Evolutionary conservation across 306 rosid genomes (phyloP), one percentile per base, ranked within the genome.

Genomic region (Casuarina cunninghamiana): DNA sequence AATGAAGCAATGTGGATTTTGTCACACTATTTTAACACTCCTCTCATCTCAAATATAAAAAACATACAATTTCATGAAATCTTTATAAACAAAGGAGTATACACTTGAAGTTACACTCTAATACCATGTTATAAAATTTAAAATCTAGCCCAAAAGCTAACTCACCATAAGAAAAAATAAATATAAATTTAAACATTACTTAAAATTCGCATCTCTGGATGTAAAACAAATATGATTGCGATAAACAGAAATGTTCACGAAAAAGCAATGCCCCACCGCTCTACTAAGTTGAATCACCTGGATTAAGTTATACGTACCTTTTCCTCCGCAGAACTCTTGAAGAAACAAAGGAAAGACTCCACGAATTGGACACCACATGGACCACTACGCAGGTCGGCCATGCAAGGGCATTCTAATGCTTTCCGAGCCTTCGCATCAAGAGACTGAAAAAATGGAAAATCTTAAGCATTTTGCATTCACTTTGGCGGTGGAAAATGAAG

Each of bases 401-500:
- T 88, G 87, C 98, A 95, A 80, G 98, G 97, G 75, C 98, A 95
- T 67, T 92, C 93, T 58, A 95, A 83, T 71, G 97, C 96, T 82
- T 88, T 92, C 86, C 88, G 88, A 75, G 97, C 92, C 89, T 87
- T 91, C 53, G 77, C 97, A 69, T 94, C 98, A 74, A 88, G 83
- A 83, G 93, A 89, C 98, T 94, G 94, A 72, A 90, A 86, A 74
- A 86, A 84, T 77, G 74, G 62, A 71, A 74, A 85, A 58, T 53
- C 53, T 78, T 58, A 60, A 65, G 73, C 62, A 58, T 72, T 69
- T 54, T 65, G 35, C 37, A 19, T 10, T 73, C 62, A 69, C 19
- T 32, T 55, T 75, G 69, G 61, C 66, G 42, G 78, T 55, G 79
- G 54, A 38, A 73, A 63, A 72, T 69, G 15, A 53, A 49, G 45